Conservation (phyloP, 768 basidiomycete genomes). For the Leccinum barrowsii region DNA sequence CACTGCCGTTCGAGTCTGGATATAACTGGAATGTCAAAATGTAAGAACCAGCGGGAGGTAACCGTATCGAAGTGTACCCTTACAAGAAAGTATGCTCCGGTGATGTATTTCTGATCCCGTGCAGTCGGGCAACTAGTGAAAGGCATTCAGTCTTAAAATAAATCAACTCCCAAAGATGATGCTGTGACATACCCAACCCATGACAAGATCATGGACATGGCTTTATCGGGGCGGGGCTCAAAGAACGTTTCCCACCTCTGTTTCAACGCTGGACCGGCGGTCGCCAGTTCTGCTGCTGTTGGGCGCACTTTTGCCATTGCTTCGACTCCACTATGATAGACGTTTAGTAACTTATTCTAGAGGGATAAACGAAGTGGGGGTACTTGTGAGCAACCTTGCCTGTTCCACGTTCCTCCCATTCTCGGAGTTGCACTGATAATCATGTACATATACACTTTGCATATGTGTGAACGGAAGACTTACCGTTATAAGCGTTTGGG, state of each 20-base stretch:
- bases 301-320: conserved; percentile 57
- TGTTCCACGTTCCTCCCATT: too few relatives aligned
- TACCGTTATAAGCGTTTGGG: too few relatives aligned
- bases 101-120: too few relatives aligned
- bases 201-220: background rate
- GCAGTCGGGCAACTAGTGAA: too few relatives aligned
- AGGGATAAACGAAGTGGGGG: too few relatives aligned
- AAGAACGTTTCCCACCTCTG: background rate
- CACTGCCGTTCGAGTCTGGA: conserved; percentile 43
- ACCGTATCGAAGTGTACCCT: too few relatives aligned
- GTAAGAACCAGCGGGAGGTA: too few relatives aligned
- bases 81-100: too few relatives aligned
- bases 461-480: too few relatives aligned
- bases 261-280: conserved; percentile 41
- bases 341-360: background rate
- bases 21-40: conserved; percentile 29
- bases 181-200: background rate
- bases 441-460: background rate
- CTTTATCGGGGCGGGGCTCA: background rate
- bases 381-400: too few relatives aligned
- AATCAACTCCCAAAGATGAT: background rate
- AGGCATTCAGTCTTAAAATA: background rate
- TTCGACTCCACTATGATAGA: conserved; percentile 43
- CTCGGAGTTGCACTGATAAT: too few relatives aligned
- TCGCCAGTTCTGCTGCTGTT: conserved; percentile 43